Base-by-base conservation (phyloP, 306 rosid genomes). In the Arachis hypogaea region DNA sequence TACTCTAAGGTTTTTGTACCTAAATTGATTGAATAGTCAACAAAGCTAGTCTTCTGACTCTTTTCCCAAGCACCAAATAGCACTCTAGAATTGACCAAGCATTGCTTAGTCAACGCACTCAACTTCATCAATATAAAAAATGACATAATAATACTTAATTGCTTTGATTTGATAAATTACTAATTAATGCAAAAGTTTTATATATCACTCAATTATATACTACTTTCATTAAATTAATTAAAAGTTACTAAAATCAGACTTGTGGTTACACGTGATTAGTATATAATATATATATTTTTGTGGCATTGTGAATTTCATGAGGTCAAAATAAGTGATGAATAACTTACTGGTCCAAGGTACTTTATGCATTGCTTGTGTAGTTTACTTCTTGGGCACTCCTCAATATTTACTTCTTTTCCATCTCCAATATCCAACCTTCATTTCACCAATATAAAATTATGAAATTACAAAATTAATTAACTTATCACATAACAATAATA, bases 351-450 rank as follows among this genome's bases (percentile, higher is more conserved):
- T 83, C 93, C 92, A 55, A 91, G 96, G 80, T 93, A 93, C 65
- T 66, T 81, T 71, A 93, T 89, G 84, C 97, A 93, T 43, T 93
- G 96, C 18, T 29, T 79, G 8, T 86, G 85, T 38, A 93, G 83
- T 42, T 54, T 78, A 54, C 60, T 74, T 79, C 96, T 90, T 61
- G 84, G 77, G 68, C 98, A 93, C 22, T 85, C 58, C 7, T 85
- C 85, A 30, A 83, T 71, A 76, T 83, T 86, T 69, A 85, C 79
- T 77, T 90, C 96, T 73, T 89, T 93, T 9, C 97, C 97, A 70
- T 89, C 97, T 66, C 98, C 98, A 60, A 87, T 82, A 63, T 93
- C 97, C 96, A 93, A 83, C 98, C 98, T 93, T 84, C 68, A 88
- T 6, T 22, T 70, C 64, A 82, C 41, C 41, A 55, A 42, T 5